Evolutionary conservation across 140 eudicot species (phyloP), one percentile per base, ranked within the genome.

Genomic region (Artemisia princeps): DNA sequence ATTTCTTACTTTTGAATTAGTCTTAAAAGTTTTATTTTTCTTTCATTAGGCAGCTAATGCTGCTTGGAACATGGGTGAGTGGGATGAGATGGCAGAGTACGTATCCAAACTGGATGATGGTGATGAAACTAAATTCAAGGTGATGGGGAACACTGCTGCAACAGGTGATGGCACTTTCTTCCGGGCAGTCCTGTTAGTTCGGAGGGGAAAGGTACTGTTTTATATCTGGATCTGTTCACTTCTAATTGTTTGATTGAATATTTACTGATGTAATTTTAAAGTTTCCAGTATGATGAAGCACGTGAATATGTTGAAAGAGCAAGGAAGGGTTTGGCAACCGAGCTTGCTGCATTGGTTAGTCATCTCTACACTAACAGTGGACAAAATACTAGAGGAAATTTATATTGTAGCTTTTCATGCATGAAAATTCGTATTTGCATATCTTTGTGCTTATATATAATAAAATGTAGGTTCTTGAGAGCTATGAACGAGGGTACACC

Each of bases 1-100:
- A 53, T 51, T 53, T 30, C 10, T 51, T 23, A 17, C 37, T 71
- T 53, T 64, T 42, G 17, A 15, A 10, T 24, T 40, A 64, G 44
- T 70, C 23, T 62, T 66, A 59, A 37, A 20, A 37, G 13, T 15
- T 28, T 16, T 3, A 33, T n/a, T 67, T 58, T 72, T 11, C 8
- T 45, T 72, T 11, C 28, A 58, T 65, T 62, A 94, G 99, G 99
- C 99, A 80, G 96, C 99, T 69, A 77, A 22, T 56, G 96, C 99
- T 80, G 95, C 96, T 4, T 88, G 96, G 95, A 86, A 94, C 88
- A 84, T 94, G 96, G 94, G 95, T n/a, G 99, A 94, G 82, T 94
- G 99, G 99, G 99, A 94, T 74, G 96, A 88, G 81, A 94, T 94
- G 99, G 86, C 96, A 49, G 99, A 94, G 68, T 94, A 94, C 52